Conservation (phyloP, 1,284 basidiomycete species). For the Mycosarcoma mackinlayi region DNA sequence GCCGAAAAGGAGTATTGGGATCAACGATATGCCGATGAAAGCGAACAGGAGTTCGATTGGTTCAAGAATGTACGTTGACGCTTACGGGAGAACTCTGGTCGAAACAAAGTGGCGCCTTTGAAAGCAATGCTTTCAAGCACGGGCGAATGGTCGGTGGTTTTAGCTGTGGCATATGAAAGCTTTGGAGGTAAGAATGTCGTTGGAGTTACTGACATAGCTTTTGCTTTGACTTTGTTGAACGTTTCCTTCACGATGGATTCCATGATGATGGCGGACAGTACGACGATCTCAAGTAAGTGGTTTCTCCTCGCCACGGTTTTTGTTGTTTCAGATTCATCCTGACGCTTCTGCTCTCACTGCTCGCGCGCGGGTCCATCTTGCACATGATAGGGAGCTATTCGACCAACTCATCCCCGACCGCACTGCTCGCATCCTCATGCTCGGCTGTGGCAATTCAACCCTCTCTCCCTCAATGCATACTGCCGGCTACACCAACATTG, state of each 20-base stretch:
- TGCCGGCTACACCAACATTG: conserved; percentile 55
- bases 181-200: no score
- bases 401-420: conserved; percentile 51
- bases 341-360: not conserved
- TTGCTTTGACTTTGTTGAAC: no score
- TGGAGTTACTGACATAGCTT: no score
- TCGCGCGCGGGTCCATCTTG: no score
- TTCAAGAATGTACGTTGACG: conserved; percentile 52
- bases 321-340: not conserved
- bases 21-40: conserved; percentile 46
- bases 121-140: no score
- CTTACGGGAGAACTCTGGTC: no score
- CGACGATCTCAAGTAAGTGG: conserved; percentile 4
- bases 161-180: no score
- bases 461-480: conserved; percentile 55
- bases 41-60: conserved; percentile 60
- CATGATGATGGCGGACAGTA: no score
- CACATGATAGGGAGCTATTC: conserved; percentile 48
- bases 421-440: conserved; percentile 56
- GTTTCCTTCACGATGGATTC: no score
- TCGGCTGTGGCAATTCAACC: conserved; percentile 64
- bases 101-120: no score
- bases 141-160: no score
- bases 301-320: not conserved
- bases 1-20: conserved; percentile 61